Evolutionary conservation across 768 basidiomycete genomes (phyloP).

Genomic region (Amanita jacksonii): DNA sequence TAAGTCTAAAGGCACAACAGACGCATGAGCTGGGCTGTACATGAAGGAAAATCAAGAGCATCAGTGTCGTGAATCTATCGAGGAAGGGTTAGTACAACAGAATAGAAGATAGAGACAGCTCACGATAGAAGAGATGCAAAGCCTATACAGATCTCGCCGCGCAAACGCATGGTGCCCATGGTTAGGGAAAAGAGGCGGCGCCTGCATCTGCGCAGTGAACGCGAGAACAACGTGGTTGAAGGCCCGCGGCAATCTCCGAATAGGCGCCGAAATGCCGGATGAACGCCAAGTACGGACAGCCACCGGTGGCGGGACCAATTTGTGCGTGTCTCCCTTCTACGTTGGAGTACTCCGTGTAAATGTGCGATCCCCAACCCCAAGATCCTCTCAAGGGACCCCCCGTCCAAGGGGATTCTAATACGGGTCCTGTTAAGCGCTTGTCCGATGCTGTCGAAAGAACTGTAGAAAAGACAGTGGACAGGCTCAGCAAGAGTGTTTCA

Average conservation of each 20-base stretch:
- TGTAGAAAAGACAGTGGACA: slow-evolving; percentile 52
- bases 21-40: slow-evolving; percentile 32
- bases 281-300: slow-evolving; percentile 1
- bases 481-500: slow-evolving; percentile 50
- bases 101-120: slow-evolving; percentile 19
- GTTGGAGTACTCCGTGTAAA: background rate
- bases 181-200: slow-evolving; percentile 13
- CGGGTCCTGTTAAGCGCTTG: slow-evolving; percentile 42
- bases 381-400: slow-evolving; percentile 16
- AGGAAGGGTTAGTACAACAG: slow-evolving; percentile 12
- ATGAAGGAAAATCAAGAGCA: slow-evolving; percentile 75
- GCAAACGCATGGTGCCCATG: slow-evolving; percentile 33
- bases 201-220: slow-evolving; percentile 13
- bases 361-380: slow-evolving; percentile 1
- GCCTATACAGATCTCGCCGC: slow-evolving; percentile 70
- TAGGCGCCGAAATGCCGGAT: too few relatives aligned
- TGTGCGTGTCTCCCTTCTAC: background rate
- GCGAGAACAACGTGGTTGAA: slow-evolving; percentile 7
- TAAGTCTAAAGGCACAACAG: slow-evolving; percentile 12
- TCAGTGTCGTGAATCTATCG: slow-evolving; percentile 35
- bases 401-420: slow-evolving; percentile 16
- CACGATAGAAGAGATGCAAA: slow-evolving; percentile 66
- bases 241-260: slow-evolving; percentile 6
- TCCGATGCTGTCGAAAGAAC: slow-evolving; percentile 37
- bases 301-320: background rate